A percentile compares a stretch with the other conserved stretches of the same genome.
These are phyloP conservation scores for Opeltia flavorubescens DNA, from an alignment of 495 filamentous ascomycete species.

Conservation along the genomic window DNA sequence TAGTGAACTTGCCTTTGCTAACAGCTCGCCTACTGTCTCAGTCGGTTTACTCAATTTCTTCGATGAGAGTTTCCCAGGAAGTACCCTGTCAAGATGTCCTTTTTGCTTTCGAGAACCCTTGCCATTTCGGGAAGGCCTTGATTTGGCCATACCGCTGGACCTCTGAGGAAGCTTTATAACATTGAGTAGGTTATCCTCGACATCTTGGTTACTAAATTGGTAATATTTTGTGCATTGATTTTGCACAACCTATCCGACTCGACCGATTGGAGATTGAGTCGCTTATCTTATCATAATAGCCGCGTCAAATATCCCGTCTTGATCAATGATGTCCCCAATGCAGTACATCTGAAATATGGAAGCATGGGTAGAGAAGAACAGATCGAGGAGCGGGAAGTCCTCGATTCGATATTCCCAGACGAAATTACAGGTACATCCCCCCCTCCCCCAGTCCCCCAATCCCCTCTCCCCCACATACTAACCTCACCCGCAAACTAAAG, in stretches of 20 bases:
- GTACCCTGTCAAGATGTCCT: background rate
- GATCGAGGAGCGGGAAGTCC: constrained; percentile 87
- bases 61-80: background rate
- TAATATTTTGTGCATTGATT: too few species aligned
- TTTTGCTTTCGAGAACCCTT: background rate
- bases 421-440: constrained; percentile 67
- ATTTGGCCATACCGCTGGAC: background rate
- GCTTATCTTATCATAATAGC: background rate
- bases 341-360: constrained; percentile 7
- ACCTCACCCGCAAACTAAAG: constrained; percentile 28
- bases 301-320: background rate
- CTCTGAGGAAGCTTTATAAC: background rate
- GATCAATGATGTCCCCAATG: background rate
- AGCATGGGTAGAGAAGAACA: constrained; percentile 91
- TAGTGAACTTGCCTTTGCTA: constrained; percentile 52
- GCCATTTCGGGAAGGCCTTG: background rate
- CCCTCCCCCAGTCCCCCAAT: background rate
- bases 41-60: constrained; percentile 3
- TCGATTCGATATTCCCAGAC: constrained; percentile 95
- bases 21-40: constrained; percentile 37
- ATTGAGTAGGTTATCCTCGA: too few species aligned
- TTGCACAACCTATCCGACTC: too few species aligned
- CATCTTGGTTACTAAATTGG: too few species aligned
- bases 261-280: constrained; percentile 6
- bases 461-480: constrained; percentile 3